Percentiles rank a stretch among this genome's conserved stretches.
Conservation (phyloP, 495 filamentous ascomycete genomes). For the Penicillium cosmopolitanum region DNA sequence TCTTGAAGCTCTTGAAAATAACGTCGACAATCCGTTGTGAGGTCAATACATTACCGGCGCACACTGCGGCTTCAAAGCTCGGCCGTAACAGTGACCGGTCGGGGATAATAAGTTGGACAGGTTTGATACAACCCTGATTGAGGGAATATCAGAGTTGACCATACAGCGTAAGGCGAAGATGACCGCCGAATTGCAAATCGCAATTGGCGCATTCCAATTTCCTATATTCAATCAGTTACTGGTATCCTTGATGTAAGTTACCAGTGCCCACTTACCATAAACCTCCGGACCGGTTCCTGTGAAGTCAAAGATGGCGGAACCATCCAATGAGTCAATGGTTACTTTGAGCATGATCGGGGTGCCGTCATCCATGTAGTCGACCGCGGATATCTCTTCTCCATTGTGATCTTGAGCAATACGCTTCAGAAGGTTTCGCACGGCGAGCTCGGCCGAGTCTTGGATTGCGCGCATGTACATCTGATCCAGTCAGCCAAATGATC, state of each 20-base stretch:
- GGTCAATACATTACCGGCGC: slow-evolving; percentile 76
- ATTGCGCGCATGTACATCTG: slow-evolving; percentile 79
- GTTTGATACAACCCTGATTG: slow-evolving; percentile 89
- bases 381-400: slow-evolving; percentile 42
- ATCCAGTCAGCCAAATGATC: not conserved
- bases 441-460: slow-evolving; percentile 81
- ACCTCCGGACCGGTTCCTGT: slow-evolving; percentile 79
- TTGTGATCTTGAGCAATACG: slow-evolving; percentile 18
- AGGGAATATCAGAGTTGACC: slow-evolving; percentile 89
- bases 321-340: slow-evolving; percentile 77
- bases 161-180: slow-evolving; percentile 81
- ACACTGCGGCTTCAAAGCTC: slow-evolving; percentile 79
- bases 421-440: slow-evolving; percentile 78
- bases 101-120: slow-evolving; percentile 80
- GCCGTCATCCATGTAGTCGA: slow-evolving; percentile 92
- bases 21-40: slow-evolving; percentile 89
- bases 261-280: slow-evolving; percentile 52
- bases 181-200: slow-evolving; percentile 70
- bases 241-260: not conserved
- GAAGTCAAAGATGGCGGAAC: slow-evolving; percentile 90
- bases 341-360: slow-evolving; percentile 78
- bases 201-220: slow-evolving; percentile 89
- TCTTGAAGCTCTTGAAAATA: slow-evolving; percentile 82
- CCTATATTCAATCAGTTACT: slow-evolving; percentile 20
- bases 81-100: slow-evolving; percentile 78